phyloP scores from a whole-genome alignment of 169 alveolate species.

The Plasmodium gallinaceum region DNA sequence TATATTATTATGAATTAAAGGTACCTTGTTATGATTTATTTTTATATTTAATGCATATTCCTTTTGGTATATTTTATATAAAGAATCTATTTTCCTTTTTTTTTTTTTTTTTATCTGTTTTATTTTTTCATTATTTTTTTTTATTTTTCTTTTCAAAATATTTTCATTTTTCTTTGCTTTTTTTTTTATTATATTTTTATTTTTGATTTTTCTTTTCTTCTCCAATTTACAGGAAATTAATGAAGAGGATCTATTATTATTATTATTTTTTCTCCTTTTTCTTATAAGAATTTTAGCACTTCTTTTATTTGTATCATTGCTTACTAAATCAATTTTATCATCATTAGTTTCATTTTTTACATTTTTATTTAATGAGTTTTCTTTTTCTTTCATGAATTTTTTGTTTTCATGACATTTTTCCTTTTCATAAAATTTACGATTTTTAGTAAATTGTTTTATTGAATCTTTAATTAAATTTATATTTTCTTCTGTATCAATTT shows the following conservation, averaged over 20 bases:
- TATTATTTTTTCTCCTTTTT: neutral
- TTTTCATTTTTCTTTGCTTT: constrained; percentile 38
- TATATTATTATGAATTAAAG: constrained; percentile 47
- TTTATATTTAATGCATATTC: constrained; percentile 41
- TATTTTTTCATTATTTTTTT: constrained; percentile 34
- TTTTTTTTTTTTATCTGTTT: constrained; percentile 6
- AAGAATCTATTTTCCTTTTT: constrained; percentile 9
- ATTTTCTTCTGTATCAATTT: neutral
- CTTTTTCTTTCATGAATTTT: neutral
- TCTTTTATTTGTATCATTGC: neutral
- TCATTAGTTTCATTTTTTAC: neutral
- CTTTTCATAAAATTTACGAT: neutral
- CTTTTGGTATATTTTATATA: constrained; percentile 31
- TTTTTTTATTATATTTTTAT: constrained; percentile 18
- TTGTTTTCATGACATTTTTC: neutral
- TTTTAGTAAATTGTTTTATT: neutral
- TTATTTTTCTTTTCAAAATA: constrained; percentile 52
- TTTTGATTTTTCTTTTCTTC: constrained; percentile 5
- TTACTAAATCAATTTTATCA: no score
- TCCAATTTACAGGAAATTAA: neutral
- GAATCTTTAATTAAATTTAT: neutral
- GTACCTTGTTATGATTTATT: constrained; percentile 22
- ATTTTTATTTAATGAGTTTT: neutral
- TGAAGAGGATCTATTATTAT: constrained; percentile 1
- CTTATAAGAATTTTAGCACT: neutral